Evolutionary conservation across 2,329 filamentous ascomycete species (phyloP).

Genomic region (Epichloe sylvatica): DNA sequence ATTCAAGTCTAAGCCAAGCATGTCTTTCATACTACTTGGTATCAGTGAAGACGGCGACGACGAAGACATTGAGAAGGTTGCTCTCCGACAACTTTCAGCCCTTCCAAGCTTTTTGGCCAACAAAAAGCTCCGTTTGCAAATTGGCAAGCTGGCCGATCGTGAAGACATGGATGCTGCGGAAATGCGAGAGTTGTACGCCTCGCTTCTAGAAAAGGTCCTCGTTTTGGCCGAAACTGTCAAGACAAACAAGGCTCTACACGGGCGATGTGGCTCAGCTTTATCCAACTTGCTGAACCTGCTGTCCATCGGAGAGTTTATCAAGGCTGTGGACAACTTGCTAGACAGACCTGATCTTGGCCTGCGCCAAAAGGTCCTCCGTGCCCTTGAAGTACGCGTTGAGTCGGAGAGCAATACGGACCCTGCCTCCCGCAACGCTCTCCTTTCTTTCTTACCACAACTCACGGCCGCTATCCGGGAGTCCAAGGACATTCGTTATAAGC

Average conservation of each 20-base stretch:
- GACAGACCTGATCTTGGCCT: slow-evolving; percentile 60
- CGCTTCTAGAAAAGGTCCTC: slow-evolving; percentile 51
- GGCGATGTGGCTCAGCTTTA: slow-evolving; percentile 53
- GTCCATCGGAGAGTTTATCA: slow-evolving; percentile 78
- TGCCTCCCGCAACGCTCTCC: slow-evolving; percentile 53
- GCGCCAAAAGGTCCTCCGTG: slow-evolving; percentile 64
- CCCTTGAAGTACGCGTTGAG: slow-evolving; percentile 67
- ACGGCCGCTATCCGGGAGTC: slow-evolving; percentile 63
- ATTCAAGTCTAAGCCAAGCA: slow-evolving; percentile 57
- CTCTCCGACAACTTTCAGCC: slow-evolving; percentile 40
- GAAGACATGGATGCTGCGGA: slow-evolving; percentile 54
- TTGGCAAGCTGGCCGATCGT: slow-evolving; percentile 40
- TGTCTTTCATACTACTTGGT: slow-evolving; percentile 60
- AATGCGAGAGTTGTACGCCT: slow-evolving; percentile 54
- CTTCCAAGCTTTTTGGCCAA: slow-evolving; percentile 45
- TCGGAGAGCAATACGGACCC: slow-evolving; percentile 56
- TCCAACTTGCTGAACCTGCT: slow-evolving; percentile 71
- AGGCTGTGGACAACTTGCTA: slow-evolving; percentile 70
- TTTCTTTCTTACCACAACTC: slow-evolving; percentile 68
- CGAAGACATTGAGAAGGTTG: slow-evolving; percentile 36
- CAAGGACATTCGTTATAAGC: slow-evolving; percentile 60
- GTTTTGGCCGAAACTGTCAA: slow-evolving; percentile 52
- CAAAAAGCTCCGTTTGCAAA: slow-evolving; percentile 42
- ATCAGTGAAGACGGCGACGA: slow-evolving; percentile 32
- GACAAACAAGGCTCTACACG: slow-evolving; percentile 39